These are phyloP conservation scores for Epithemia pelagica DNA, from an alignment of 108 stramenopile genomes.

Conservation along the genomic window DNA sequence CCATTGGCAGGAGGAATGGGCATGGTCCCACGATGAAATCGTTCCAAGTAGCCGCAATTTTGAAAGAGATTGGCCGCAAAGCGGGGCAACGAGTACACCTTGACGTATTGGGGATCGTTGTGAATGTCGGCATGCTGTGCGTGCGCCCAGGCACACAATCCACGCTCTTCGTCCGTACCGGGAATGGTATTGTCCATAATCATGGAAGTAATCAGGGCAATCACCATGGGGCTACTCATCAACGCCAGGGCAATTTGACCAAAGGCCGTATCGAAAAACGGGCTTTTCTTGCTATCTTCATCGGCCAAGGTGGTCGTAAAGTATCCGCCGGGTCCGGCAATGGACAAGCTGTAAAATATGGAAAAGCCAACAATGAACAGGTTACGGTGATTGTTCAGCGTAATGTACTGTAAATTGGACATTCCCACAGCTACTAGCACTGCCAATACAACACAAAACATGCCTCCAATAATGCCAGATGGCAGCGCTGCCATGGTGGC, in stretches of 20 bases:
- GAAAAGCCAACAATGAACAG: constrained; percentile 33
- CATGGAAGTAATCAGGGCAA: constrained; percentile 24
- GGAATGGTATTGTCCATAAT: constrained; percentile 24
- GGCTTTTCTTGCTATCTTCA: constrained; percentile 5
- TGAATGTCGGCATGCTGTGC: constrained; percentile 15
- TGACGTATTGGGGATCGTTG: constrained; percentile 32
- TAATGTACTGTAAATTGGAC: constrained; percentile 28
- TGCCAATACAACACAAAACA: constrained; percentile 26
- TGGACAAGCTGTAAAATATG: constrained; percentile 21
- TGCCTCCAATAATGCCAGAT: constrained; percentile 17
- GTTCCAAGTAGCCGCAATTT: constrained; percentile 29
- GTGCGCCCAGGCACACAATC: constrained; percentile 19
- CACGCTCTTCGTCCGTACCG: constrained; percentile 18
- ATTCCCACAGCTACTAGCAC: constrained; percentile 32
- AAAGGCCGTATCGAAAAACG: constrained; percentile 18
- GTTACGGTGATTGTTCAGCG: constrained; percentile 26
- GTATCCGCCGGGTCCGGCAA: constrained; percentile 30
- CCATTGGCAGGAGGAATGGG: constrained; percentile 23
- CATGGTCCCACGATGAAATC: constrained; percentile 11
- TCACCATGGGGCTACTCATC: constrained; percentile 28
- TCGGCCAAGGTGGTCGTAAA: constrained; percentile 8
- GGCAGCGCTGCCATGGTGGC: constrained; percentile 28
- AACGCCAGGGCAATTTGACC: constrained; percentile 20
- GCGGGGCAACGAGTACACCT: constrained; percentile 24
- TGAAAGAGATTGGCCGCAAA: constrained; percentile 16